phyloP scores from a whole-genome alignment of 2,329 filamentous ascomycete genomes.

The Colletotrichum sp. region DNA sequence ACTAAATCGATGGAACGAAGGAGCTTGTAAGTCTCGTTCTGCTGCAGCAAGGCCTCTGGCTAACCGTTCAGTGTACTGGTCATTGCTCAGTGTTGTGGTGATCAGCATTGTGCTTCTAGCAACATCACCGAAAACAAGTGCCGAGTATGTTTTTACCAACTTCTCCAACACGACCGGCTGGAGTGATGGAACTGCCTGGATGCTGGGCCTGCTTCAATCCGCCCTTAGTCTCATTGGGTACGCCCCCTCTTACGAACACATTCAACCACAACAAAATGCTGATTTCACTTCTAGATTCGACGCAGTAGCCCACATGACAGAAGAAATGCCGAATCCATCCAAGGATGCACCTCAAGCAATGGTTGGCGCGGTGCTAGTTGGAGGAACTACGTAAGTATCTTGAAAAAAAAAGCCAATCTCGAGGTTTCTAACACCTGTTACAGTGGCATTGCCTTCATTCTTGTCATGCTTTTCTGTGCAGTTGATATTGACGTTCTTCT shows the following conservation, averaged over 20 bases:
- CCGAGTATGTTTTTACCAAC: constrained; percentile 46
- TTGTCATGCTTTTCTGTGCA: constrained; percentile 49
- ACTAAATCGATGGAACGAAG: constrained; percentile 45
- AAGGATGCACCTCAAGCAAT: constrained; percentile 38
- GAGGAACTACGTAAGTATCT: constrained; percentile 40
- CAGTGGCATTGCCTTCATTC: constrained; percentile 42
- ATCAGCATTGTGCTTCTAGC: constrained; percentile 48
- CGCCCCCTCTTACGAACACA: constrained; percentile 42
- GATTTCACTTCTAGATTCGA: constrained; percentile 33
- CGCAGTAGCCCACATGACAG: constrained; percentile 35
- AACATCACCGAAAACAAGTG: constrained; percentile 47
- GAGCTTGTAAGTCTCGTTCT: constrained; percentile 33
- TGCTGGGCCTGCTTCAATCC: constrained; percentile 49
- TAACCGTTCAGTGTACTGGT: constrained; percentile 41
- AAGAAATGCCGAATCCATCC: constrained; percentile 35
- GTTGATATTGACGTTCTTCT: constrained; percentile 43
- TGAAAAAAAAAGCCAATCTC: accelerated
- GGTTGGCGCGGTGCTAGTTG: constrained; percentile 39
- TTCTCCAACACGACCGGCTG: constrained; percentile 52
- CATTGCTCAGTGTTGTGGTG: constrained; percentile 44
- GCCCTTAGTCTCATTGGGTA: constrained; percentile 43
- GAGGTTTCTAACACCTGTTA: not conserved
- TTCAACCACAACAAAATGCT: not conserved
- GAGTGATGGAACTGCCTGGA: constrained; percentile 52
- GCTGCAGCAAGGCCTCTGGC: not conserved